Evolutionary conservation across 345 rosid species (phyloP), one percentile per base, ranked within the genome.

Genomic region (Turnera subulata): DNA sequence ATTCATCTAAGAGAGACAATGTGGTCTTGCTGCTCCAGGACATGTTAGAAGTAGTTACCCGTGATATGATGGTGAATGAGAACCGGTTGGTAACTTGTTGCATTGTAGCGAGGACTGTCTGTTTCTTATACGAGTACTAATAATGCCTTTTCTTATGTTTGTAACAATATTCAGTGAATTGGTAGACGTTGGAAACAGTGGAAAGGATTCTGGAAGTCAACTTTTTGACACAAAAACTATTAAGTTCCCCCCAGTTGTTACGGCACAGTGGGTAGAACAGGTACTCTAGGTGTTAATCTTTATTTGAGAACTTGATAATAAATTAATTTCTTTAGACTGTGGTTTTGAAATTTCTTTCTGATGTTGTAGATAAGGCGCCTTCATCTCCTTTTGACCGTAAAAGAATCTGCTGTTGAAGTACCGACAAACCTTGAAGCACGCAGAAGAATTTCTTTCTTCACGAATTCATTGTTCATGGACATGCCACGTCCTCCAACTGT

Each of bases 351-450:
- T 45, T 38, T 38, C 42, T 58, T 40, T 23, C 48, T 65, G 25
- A 18, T 76, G 37, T 57, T 68, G 35, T 57, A 93, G 99, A 87
- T 87, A 70, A 78, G 88, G 51, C 89, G 99, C 64, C 95, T 93
- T 62, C 82, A 92, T 80, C 80, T 93, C 59, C 91, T 93, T 50
- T 68, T 89, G 73, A 93, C 97, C 9, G 96, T 85, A 50, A 93
- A 82, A 76, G 99, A 89, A 74, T 83, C 97, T 53, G 97, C 96
- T 58, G 56, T 66, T 70, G 91, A 92, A 59, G 84, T 92, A 56
- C 99, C 99, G 44, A 75, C 78, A 65, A 92, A 89, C 77, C 97
- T 92, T 67, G 97, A 92, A 86, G 99, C 99, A 4, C 88, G 93
- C 53, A 82, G 99, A 67, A 84, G 99, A 70, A 86, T 92, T 64